phyloP scores from a whole-genome alignment of 352 stramenopile species.

The Pythium chondricola region DNA sequence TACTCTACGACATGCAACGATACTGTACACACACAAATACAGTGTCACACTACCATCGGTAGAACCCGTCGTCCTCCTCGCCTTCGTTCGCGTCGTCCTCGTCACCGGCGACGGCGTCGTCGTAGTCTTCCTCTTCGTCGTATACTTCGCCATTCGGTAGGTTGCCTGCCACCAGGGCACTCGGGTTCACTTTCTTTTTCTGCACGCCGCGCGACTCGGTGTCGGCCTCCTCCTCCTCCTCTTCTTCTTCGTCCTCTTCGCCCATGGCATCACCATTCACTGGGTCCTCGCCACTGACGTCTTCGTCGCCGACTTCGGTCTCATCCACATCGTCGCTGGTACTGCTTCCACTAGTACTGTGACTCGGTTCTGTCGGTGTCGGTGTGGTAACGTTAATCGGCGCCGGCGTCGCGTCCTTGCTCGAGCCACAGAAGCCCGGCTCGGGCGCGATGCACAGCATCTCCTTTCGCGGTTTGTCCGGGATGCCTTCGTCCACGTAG shows the following conservation, averaged over 20 bases:
- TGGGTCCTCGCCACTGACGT: slow-evolving; percentile 1
- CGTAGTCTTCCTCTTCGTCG: slow-evolving; percentile 15
- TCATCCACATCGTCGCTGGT: background rate
- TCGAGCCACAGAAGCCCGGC: slow-evolving; percentile 25
- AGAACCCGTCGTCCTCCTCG: slow-evolving; percentile 12
- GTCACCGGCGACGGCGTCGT: background rate
- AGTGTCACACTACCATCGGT: background rate
- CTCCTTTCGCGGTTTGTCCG: slow-evolving; percentile 26
- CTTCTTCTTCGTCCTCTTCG: slow-evolving; percentile 6
- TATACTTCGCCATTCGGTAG: slow-evolving; percentile 17
- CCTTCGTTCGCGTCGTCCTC: slow-evolving; percentile 1
- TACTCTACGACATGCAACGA: background rate
- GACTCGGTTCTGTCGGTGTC: background rate
- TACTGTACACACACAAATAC: background rate
- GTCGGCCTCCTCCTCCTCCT: slow-evolving; percentile 4
- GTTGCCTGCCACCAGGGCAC: slow-evolving; percentile 25
- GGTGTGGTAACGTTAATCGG: background rate
- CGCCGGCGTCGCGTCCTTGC: slow-evolving; percentile 12
- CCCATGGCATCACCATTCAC: background rate
- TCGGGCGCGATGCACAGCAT: slow-evolving; percentile 27
- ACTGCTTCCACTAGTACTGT: background rate
- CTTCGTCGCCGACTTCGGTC: background rate
- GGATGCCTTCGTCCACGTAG: slow-evolving; percentile 37
- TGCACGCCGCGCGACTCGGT: slow-evolving; percentile 3
- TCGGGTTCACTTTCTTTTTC: slow-evolving; percentile 20